Conservation (phyloP, 495 filamentous ascomycete genomes). For the Chaetomium tenue region DNA sequence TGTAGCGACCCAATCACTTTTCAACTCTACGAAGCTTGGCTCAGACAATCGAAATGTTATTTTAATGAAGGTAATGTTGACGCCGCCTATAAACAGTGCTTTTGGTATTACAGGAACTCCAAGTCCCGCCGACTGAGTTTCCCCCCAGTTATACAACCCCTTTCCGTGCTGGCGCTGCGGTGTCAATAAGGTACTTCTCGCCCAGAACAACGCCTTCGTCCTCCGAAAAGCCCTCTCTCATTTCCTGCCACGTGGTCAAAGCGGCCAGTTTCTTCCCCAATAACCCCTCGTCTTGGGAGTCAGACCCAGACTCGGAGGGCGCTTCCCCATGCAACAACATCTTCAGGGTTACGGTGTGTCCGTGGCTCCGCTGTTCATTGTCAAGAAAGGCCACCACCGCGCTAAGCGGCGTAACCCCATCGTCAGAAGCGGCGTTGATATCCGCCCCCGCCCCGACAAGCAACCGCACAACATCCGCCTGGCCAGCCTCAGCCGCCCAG, state of each 20-base stretch:
- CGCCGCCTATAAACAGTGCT: too few relatives aligned
- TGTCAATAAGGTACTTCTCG: too few relatives aligned
- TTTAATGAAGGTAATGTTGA: too few relatives aligned
- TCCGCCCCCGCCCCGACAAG: conserved; percentile 21
- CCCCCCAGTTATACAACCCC: too few relatives aligned
- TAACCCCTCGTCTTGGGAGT: not conserved
- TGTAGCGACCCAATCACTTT: too few relatives aligned
- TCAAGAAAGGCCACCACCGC: conserved; percentile 8
- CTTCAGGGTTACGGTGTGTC: conserved; percentile 7
- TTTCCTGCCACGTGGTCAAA: not conserved
- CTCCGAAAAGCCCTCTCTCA: too few relatives aligned
- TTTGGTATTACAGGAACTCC: too few relatives aligned
- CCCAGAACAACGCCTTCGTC: too few relatives aligned
- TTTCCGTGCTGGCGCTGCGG: too few relatives aligned
- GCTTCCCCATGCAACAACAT: not conserved
- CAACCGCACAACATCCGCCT: conserved; percentile 16
- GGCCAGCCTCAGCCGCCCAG: conserved; percentile 21
- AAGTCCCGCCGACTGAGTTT: too few relatives aligned
- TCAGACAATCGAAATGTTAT: too few relatives aligned
- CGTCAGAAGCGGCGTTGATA: conserved; percentile 7
- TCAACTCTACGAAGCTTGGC: too few relatives aligned
- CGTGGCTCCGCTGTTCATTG: not conserved
- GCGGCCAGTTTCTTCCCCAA: not conserved
- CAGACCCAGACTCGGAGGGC: not conserved
- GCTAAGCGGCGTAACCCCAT: conserved; percentile 18